Base-by-base conservation (phyloP, 2,329 filamentous ascomycete genomes). In the Claviceps spartinae region DNA sequence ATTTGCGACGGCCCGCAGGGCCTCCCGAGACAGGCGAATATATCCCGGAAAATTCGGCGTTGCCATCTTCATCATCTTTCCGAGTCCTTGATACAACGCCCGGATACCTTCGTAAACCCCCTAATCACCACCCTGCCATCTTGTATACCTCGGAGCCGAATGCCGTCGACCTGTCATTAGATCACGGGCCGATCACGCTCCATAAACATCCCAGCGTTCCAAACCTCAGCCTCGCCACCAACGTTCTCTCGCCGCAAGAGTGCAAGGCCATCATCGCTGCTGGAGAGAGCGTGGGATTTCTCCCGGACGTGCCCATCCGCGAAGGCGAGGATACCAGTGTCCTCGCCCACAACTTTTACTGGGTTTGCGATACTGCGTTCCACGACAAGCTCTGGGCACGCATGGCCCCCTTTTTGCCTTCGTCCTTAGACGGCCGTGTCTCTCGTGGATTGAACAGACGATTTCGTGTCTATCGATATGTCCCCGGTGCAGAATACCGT, bases 311-410 rank as follows among this genome's bases (percentile, higher is more conserved):
- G 0, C 83, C 83, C 0, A 68, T 86, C 34, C 77, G 80, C 2
- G 78, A 80, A n/a, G 79, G 82, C 52, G 79, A 78, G 16, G 80
- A 84, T 50, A 72, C 73, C 24, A 84, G 80, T 59, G 75, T 86
- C 47, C 65, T 86, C 1, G 83, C 83, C 0, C 83, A 86, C 67
- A 86, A 86, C 63, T 85, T 86, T 58, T 86, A 86, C 68, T 86
- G 83, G 83, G 72, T 86, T 8, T 72, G 81, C 13, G 83, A 86
- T 57, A 69, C 72, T 22, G 69, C 72, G 0, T 85, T 86, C 62
- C 77, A 82, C 59, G 75, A 82, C 52, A 72, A 69, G 14, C 70
- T 86, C 1, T 86, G 83, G 83, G 64, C 68, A 0, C 74, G 83
- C 14, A 76, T 86, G 2, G 67, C 72, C 2, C 67, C 72, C 0